These are phyloP conservation scores for Volvox reticuliferus DNA, from an alignment of 139 green algal species.

Conservation along the genomic window DNA sequence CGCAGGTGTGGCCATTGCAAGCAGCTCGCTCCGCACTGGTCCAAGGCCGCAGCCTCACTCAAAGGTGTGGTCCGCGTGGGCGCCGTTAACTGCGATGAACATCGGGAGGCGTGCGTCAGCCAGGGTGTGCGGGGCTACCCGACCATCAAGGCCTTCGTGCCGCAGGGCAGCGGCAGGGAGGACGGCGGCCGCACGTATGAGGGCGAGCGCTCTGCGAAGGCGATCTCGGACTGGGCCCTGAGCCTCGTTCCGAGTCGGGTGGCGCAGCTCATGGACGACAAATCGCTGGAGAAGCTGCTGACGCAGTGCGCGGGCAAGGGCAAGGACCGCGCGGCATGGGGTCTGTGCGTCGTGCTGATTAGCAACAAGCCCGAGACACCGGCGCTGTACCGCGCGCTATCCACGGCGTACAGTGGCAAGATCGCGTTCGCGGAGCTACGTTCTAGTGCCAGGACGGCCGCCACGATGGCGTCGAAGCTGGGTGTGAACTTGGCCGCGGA, in stretches of 20 bases:
- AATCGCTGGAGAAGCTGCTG: conserved; percentile 53
- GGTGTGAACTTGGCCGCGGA: conserved; percentile 20
- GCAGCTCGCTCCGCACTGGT: conserved; percentile 83
- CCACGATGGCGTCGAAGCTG: not conserved
- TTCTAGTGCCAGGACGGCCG: not conserved
- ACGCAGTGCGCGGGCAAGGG: conserved; percentile 44
- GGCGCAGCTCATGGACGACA: conserved; percentile 18
- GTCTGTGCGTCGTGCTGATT: conserved; percentile 80
- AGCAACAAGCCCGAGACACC: conserved; percentile 75
- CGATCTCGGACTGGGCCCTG: conserved; percentile 79
- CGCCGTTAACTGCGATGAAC: conserved; percentile 87
- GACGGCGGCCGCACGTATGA: conserved; percentile 65
- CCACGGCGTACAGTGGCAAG: conserved; percentile 14
- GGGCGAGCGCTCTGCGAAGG: conserved; percentile 71
- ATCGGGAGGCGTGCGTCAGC: conserved; percentile 75
- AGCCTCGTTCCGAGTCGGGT: conserved; percentile 73
- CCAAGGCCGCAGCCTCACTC: conserved; percentile 73
- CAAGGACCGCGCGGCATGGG: conserved; percentile 63
- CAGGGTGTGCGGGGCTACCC: conserved; percentile 83
- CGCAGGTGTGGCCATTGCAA: conserved; percentile 78
- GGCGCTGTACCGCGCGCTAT: conserved; percentile 71
- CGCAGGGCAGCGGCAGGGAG: conserved; percentile 28
- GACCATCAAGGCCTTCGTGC: conserved; percentile 83
- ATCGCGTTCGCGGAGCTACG: conserved; percentile 31
- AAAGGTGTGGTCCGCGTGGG: conserved; percentile 82